Conservation (phyloP, 768 basidiomycete genomes). For the Macrolepiota dolichaula region DNA sequence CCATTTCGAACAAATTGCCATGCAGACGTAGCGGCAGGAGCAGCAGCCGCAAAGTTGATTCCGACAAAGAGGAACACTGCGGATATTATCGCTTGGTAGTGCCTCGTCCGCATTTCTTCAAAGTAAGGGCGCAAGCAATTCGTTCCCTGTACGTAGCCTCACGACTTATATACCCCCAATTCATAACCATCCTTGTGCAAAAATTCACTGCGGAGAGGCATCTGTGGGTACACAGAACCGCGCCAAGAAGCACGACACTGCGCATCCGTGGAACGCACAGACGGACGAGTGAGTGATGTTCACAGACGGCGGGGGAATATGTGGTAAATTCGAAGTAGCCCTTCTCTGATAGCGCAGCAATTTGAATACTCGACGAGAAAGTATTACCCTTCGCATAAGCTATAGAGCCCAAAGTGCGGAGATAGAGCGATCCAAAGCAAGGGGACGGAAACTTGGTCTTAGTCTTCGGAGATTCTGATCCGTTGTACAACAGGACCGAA, state of each 20-base stretch:
- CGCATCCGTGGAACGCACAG: neutral
- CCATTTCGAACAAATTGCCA: constrained; percentile 27
- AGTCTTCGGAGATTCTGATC: neutral
- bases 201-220: neutral
- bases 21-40: constrained; percentile 12
- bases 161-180: neutral
- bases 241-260: neutral
- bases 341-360: neutral
- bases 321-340: neutral
- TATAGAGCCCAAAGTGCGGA: neutral
- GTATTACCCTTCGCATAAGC: neutral
- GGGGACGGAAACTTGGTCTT: neutral
- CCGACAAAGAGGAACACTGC: neutral
- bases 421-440: neutral
- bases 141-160: too few relatives aligned
- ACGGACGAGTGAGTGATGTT: neutral
- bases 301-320: neutral
- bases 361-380: neutral
- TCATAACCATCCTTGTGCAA: neutral
- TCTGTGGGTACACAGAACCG: neutral
- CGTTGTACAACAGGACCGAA: neutral
- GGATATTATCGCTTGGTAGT: constrained; percentile 15
- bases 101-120: constrained; percentile 7
- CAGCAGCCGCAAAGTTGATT: constrained; percentile 1
- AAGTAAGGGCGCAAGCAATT: neutral